These are phyloP conservation scores for Picea sitchensis DNA, from an alignment of 75 land plant genomes.

Conservation along the genomic window DNA sequence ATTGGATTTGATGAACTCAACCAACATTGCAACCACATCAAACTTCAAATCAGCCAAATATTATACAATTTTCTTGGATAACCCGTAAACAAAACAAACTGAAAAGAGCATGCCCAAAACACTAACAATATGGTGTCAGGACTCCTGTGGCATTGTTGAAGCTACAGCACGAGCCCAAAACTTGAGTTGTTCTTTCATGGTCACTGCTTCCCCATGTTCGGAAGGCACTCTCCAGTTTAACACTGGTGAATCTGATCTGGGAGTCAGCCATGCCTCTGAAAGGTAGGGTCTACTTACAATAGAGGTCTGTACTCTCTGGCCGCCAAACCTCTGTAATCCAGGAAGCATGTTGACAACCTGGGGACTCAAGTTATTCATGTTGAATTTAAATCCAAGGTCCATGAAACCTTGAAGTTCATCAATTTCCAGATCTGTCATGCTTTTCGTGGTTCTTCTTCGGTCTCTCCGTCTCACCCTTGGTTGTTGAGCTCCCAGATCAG, in stretches of 20 bases:
- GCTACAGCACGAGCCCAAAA: slow-evolving; percentile 63
- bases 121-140: slow-evolving; percentile 10
- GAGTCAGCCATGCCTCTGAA: slow-evolving; percentile 49
- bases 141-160: slow-evolving; percentile 43
- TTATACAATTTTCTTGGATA: neutral
- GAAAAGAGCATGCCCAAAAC: neutral
- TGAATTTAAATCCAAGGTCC: slow-evolving; percentile 64
- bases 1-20: neutral
- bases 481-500: neutral
- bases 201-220: slow-evolving; percentile 14
- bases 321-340: slow-evolving; percentile 33
- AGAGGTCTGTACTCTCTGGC: neutral
- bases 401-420: slow-evolving; percentile 65
- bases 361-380: slow-evolving; percentile 36
- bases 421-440: slow-evolving; percentile 48
- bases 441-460: slow-evolving; percentile 34
- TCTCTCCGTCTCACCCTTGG: slow-evolving; percentile 5
- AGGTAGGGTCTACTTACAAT: slow-evolving; percentile 33
- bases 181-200: slow-evolving; percentile 56
- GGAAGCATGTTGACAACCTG: slow-evolving; percentile 41
- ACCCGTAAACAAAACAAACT: neutral
- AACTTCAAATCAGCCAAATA: neutral
- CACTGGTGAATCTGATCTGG: slow-evolving; percentile 26
- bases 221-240: slow-evolving; percentile 21
- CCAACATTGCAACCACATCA: neutral